Evolutionary conservation across 495 filamentous ascomycete genomes (phyloP).

Genomic region (Neurospora sp.): DNA sequence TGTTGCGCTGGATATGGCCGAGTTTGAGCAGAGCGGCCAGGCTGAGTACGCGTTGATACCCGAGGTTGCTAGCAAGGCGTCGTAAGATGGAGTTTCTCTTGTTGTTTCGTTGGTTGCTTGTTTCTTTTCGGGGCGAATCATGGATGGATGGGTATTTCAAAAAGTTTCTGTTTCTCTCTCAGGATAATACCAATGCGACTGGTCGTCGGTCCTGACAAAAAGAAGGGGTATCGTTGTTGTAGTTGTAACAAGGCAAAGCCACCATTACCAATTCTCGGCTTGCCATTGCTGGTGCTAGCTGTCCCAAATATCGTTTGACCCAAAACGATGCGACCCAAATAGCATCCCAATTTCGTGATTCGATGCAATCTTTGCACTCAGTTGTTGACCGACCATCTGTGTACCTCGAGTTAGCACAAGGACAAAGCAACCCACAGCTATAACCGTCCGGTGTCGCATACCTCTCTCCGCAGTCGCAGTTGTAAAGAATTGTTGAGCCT

Average conservation of each 20-base stretch:
- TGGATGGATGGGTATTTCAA: neutral
- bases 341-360: neutral
- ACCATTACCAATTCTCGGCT: neutral
- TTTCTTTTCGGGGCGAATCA: neutral
- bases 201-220: neutral
- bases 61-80: constrained; percentile 33
- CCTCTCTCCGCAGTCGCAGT: constrained; percentile 78
- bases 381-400: constrained; percentile 39
- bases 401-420: constrained; percentile 16
- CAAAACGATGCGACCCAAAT: neutral
- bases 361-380: constrained; percentile 1
- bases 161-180: neutral
- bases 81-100: neutral
- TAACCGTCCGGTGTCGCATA: constrained; percentile 33
- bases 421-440: neutral
- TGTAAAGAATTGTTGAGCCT: constrained; percentile 83
- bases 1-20: constrained; percentile 96
- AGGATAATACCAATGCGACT: neutral
- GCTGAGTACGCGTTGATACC: constrained; percentile 86
- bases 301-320: neutral
- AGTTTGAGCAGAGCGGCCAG: constrained; percentile 85
- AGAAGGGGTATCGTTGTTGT: neutral
- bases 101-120: neutral
- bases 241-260: neutral
- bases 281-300: neutral